Percentiles rank a stretch among this genome's conserved stretches.
Conservation (phyloP, 768 basidiomycete species). For the Harrya chromipes region DNA sequence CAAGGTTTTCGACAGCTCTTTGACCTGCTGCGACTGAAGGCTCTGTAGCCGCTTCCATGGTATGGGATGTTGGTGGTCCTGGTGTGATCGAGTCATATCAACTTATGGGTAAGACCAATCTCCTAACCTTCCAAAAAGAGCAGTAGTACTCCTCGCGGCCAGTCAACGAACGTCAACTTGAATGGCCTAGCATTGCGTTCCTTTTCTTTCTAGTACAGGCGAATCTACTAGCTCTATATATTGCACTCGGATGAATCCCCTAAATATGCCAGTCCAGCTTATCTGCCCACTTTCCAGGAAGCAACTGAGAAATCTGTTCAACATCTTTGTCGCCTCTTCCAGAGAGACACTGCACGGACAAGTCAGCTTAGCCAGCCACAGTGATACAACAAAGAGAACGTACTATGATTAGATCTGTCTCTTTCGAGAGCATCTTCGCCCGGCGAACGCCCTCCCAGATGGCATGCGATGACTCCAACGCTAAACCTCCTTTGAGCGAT, state of each 20-base stretch:
- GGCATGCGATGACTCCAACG: slow-evolving; percentile 93
- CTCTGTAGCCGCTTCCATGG: slow-evolving; percentile 43
- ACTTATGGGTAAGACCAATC: background rate
- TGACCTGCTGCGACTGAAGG: slow-evolving; percentile 40
- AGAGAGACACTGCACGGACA: slow-evolving; percentile 67
- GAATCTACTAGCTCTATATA: too few relatives aligned
- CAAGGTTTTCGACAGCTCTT: slow-evolving; percentile 65
- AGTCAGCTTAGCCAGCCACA: slow-evolving; percentile 9
- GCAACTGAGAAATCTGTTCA: slow-evolving; percentile 88
- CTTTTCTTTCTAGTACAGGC: too few relatives aligned
- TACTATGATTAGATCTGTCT: slow-evolving; percentile 87
- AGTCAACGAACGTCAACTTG: too few relatives aligned
- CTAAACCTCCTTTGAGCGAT: slow-evolving; percentile 37
- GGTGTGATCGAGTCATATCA: slow-evolving; percentile 17
- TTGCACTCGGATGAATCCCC: background rate
- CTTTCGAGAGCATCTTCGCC: slow-evolving; percentile 81
- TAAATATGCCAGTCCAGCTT: slow-evolving; percentile 88
- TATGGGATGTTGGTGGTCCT: background rate
- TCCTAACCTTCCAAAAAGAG: slow-evolving; percentile 18
- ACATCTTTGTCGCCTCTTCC: slow-evolving; percentile 99
- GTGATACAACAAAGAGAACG: slow-evolving; percentile 31
- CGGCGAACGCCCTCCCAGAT: slow-evolving; percentile 88
- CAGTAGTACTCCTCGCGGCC: too few relatives aligned
- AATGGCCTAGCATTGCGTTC: too few relatives aligned
- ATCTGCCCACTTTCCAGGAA: slow-evolving; percentile 93